Conservation (phyloP, 1,284 basidiomycete genomes). For the Amylostereum areolatum region DNA sequence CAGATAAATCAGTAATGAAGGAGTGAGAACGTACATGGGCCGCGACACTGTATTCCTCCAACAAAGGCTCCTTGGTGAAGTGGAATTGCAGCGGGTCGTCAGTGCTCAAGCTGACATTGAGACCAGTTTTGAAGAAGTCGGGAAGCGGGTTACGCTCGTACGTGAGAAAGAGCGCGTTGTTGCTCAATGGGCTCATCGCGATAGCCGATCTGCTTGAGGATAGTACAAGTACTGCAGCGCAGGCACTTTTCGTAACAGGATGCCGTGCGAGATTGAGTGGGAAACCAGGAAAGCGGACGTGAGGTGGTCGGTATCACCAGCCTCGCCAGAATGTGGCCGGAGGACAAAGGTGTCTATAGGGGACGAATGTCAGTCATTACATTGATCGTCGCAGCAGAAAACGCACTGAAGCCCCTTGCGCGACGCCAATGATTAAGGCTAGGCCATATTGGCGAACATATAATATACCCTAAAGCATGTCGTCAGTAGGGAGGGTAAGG, state of each 20-base stretch:
- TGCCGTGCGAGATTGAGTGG: conserved; percentile 98
- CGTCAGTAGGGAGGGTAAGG: conserved; percentile 1
- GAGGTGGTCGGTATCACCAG: conserved; percentile 96
- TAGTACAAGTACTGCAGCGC: conserved; percentile 94
- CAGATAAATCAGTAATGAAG: background rate
- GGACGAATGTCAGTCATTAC: conserved; percentile 5
- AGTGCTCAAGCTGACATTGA: conserved; percentile 96
- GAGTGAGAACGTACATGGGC: conserved; percentile 64
- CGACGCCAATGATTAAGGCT: conserved; percentile 93
- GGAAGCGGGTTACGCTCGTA: conserved; percentile 98
- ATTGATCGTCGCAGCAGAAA: background rate
- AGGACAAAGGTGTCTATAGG: conserved; percentile 88
- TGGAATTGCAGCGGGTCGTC: conserved; percentile 96
- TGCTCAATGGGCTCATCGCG: conserved; percentile 97
- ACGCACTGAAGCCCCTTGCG: conserved; percentile 85
- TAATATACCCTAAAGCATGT: conserved; percentile 78
- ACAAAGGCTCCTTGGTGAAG: conserved; percentile 94
- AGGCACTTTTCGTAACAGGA: conserved; percentile 94
- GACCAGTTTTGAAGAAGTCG: conserved; percentile 93
- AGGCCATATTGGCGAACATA: conserved; percentile 95
- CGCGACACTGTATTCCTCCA: conserved; percentile 98
- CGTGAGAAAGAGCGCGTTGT: conserved; percentile 95
- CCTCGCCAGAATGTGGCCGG: conserved; percentile 96
- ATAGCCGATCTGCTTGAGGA: conserved; percentile 92
- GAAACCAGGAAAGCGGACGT: conserved; percentile 94